Evolutionary conservation across 768 basidiomycete species (phyloP).

Genomic region (Tylopilus plumbeoviolaceoides): DNA sequence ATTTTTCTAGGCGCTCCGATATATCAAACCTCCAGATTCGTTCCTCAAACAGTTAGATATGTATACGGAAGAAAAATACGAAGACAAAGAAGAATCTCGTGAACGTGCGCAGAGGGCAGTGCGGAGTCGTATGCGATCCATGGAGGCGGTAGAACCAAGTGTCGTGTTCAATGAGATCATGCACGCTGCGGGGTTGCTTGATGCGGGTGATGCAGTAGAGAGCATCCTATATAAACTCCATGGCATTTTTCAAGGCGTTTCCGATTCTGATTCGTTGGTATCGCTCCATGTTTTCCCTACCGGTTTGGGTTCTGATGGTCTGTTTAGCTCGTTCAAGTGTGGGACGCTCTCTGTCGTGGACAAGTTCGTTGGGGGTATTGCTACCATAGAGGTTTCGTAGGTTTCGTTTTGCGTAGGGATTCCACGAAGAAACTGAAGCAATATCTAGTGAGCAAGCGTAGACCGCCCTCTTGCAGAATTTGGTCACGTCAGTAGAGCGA

Average conservation of each 20-base stretch:
- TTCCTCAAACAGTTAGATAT: slow-evolving; percentile 78
- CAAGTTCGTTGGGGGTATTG: slow-evolving; percentile 61
- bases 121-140: slow-evolving; percentile 19
- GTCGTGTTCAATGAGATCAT: slow-evolving; percentile 50
- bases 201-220: slow-evolving; percentile 36
- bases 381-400: slow-evolving; percentile 60
- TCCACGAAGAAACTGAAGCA: background rate
- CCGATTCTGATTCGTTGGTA: slow-evolving; percentile 61
- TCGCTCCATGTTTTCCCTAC: background rate
- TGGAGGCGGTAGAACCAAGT: slow-evolving; percentile 45
- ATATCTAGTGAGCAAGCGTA: too few species aligned
- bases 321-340: too few species aligned
- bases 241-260: slow-evolving; percentile 52
- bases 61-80: slow-evolving; percentile 85
- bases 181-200: slow-evolving; percentile 49
- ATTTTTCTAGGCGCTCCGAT: too few species aligned
- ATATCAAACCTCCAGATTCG: slow-evolving; percentile 69
- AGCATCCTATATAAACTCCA: slow-evolving; percentile 56
- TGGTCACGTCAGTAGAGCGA: too few species aligned
- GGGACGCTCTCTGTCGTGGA: slow-evolving; percentile 59
- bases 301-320: too few species aligned
- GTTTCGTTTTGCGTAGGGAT: slow-evolving; percentile 17
- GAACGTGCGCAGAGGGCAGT: slow-evolving; percentile 50
- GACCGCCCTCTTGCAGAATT: too few species aligned
- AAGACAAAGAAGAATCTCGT: slow-evolving; percentile 77